Evolutionary conservation across 1,284 basidiomycete genomes (phyloP), one percentile per base, ranked within the genome.

Genomic region (Agaricales sp.): DNA sequence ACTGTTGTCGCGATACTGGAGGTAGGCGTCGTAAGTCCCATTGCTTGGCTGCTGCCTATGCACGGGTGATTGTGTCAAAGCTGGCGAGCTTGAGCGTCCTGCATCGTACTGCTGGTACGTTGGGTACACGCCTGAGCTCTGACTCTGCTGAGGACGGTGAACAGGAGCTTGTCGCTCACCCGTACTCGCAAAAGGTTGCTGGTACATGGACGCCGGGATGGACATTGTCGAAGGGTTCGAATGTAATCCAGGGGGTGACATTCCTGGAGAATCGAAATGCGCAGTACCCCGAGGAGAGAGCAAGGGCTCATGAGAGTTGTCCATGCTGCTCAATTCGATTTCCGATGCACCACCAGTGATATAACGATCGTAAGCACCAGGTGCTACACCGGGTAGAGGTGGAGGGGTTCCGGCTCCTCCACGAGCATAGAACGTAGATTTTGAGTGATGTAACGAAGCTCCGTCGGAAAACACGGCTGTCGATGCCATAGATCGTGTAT

Each of bases 401-500:
- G 53, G 12, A 55, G 45, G n/a, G 54, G 55, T 14, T 51, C 45
- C 8, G 53, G 55, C 14, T 49, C 30, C 47, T 39, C 14, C 63
- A 43, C 63, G 60, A n/a, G 68, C 61, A 51, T 74, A 70, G 50
- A 65, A 69, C 35, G 65, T 68, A n/a, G 66, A 67, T 54, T 71
- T 73, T 41, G 63, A 59, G 20, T 67, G 66, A 26, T 71, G 65
- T 8, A 69, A 53, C 1, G 72, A 63, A 25, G 63, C 62, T 35
- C 54, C 60, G 51, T 71, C 67, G 13, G 63, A 68, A 49, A 85
- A 67, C 37, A 81, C 57, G 25, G 68, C 72, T 2, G 76, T 71
- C 4, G 86, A 82, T 6, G 80, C 70, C 48, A 87, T 69, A 0
- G 85, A 88, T 12, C 79, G 77, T 39, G 73, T 68, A 56, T 90